phyloP scores from a whole-genome alignment of 768 basidiomycete genomes.

The Termitomyces sp. region DNA sequence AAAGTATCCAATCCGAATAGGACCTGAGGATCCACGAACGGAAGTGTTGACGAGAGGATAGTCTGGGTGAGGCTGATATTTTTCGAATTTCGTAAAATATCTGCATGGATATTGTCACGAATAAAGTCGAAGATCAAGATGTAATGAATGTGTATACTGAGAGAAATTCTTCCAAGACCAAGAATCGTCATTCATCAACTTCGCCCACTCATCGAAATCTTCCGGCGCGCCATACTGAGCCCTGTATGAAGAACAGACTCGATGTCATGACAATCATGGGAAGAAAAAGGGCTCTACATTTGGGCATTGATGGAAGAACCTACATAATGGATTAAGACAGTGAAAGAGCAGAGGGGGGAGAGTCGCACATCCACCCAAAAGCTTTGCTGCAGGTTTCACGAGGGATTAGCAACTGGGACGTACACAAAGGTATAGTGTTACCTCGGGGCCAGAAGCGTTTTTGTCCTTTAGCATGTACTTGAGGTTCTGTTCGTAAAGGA shows the following conservation, averaged over 20 bases:
- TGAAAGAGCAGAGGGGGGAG: neutral
- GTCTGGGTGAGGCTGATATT: slow-evolving; percentile 41
- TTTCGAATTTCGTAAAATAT: slow-evolving; percentile 68
- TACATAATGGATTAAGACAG: slow-evolving; percentile 15
- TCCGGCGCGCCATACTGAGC: slow-evolving; percentile 66
- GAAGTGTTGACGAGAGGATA: slow-evolving; percentile 47
- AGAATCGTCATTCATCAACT: slow-evolving; percentile 45
- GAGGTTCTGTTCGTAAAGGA: slow-evolving; percentile 48
- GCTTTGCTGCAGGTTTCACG: slow-evolving; percentile 37
- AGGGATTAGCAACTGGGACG: neutral
- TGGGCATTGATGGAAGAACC: slow-evolving; percentile 67
- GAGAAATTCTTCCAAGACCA: slow-evolving; percentile 60
- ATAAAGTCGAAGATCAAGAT: neutral
- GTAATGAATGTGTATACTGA: slow-evolving; percentile 24
- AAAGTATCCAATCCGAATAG: slow-evolving; percentile 55
- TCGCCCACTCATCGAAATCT: slow-evolving; percentile 68
- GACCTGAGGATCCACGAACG: slow-evolving; percentile 47
- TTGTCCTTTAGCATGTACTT: slow-evolving; percentile 38
- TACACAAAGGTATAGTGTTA: slow-evolving; percentile 17
- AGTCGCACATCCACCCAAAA: slow-evolving; percentile 65
- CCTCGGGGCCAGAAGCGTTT: slow-evolving; percentile 61
- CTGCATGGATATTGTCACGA: slow-evolving; percentile 23
- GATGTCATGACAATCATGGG: neutral
- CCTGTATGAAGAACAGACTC: slow-evolving; percentile 19
- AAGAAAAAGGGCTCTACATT: slow-evolving; percentile 23